These are phyloP conservation scores for Penicillium arizonense DNA, from an alignment of 495 filamentous ascomycete genomes.

Conservation along the genomic window DNA sequence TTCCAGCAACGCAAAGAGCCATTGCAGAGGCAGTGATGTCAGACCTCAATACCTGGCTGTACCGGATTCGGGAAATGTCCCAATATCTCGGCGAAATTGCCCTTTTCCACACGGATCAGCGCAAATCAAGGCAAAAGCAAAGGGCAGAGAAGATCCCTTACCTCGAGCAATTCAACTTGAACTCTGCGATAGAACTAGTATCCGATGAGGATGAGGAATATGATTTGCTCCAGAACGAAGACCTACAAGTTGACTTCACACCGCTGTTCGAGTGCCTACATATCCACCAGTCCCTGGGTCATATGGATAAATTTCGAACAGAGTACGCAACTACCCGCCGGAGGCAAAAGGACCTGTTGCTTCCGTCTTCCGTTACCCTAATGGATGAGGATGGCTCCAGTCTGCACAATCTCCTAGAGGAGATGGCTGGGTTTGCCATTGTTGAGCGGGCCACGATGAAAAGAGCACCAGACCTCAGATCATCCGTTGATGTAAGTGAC, in stretches of 20 bases:
- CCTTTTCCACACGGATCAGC: conserved; percentile 88
- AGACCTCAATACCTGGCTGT: conserved; percentile 98
- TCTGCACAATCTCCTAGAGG: conserved; percentile 83
- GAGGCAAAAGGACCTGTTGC: conserved; percentile 85
- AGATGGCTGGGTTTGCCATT: conserved; percentile 95
- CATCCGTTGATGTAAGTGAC: conserved; percentile 69
- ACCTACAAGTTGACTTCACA: conserved; percentile 89
- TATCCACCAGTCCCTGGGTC: conserved; percentile 93
- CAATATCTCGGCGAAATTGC: conserved; percentile 96
- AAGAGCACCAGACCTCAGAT: conserved; percentile 75
- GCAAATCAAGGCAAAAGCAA: conserved; percentile 80
- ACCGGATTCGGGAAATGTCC: conserved; percentile 89
- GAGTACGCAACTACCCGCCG: conserved; percentile 89
- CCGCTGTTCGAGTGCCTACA: conserved; percentile 94
- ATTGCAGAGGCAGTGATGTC: conserved; percentile 97
- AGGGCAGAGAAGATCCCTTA: conserved; percentile 68
- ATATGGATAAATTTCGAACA: conserved; percentile 82
- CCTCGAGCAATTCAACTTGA: conserved; percentile 80
- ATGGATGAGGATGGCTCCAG: conserved; percentile 71
- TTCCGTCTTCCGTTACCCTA: conserved; percentile 71
- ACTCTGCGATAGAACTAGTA: conserved; percentile 93
- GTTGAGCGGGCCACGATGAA: conserved; percentile 92
- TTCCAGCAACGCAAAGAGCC: conserved; percentile 86
- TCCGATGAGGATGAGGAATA: conserved; percentile 95
- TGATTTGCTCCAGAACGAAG: conserved; percentile 90